phyloP scores from a whole-genome alignment of 495 filamentous ascomycete species.

The Darksidea phi region DNA sequence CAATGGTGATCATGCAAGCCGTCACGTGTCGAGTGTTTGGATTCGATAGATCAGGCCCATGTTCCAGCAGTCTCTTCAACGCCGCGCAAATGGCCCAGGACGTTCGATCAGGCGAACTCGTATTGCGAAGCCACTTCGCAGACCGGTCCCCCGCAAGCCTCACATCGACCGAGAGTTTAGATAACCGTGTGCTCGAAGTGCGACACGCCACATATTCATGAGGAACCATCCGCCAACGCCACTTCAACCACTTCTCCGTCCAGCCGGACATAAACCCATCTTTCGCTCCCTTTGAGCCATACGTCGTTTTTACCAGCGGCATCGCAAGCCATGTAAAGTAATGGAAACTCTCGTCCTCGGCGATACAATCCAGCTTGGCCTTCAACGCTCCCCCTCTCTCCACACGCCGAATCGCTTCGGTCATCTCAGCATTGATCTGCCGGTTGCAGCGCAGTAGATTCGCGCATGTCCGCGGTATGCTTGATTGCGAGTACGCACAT shows the following conservation, averaged over 20 bases:
- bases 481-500: slow-evolving; percentile 16
- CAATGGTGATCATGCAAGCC: slow-evolving; percentile 11
- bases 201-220: slow-evolving; percentile 1
- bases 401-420: slow-evolving; percentile 1
- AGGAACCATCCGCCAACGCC: neutral
- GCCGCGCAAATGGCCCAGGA: slow-evolving; percentile 34
- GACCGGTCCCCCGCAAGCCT: slow-evolving; percentile 15
- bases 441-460: slow-evolving; percentile 24
- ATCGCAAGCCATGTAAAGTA: slow-evolving; percentile 32
- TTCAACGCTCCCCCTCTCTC: slow-evolving; percentile 7
- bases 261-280: slow-evolving; percentile 12
- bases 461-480: slow-evolving; percentile 16
- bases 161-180: slow-evolving; percentile 30
- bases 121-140: slow-evolving; percentile 12
- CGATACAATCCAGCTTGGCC: slow-evolving; percentile 31
- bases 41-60: slow-evolving; percentile 25
- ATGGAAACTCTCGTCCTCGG: slow-evolving; percentile 26
- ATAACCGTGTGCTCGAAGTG: neutral
- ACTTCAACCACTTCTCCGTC: slow-evolving; percentile 8
- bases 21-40: neutral
- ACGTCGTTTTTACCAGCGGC: slow-evolving; percentile 26
- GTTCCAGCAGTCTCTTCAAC: slow-evolving; percentile 26
- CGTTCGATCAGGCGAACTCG: slow-evolving; percentile 16
- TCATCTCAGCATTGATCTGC: slow-evolving; percentile 28
- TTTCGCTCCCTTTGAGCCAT: neutral